Conservation (phyloP, 2,329 filamentous ascomycete genomes). For the Tolypocladium capitatum region DNA sequence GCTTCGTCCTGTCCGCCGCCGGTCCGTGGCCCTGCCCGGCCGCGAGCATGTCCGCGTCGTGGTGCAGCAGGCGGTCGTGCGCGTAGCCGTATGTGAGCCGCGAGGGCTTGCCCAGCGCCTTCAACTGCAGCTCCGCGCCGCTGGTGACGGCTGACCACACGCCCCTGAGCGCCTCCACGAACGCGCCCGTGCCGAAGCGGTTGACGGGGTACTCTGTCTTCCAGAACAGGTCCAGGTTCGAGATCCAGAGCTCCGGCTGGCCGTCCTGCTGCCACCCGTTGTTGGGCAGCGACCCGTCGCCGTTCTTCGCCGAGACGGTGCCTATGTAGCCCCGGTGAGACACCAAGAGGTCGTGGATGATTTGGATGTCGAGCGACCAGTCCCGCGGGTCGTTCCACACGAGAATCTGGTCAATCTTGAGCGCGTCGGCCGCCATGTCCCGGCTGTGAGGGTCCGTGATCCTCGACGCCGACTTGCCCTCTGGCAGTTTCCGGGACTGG, state of each 20-base stretch:
- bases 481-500: constrained; percentile 15
- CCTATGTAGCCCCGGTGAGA: constrained; percentile 69
- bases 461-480: constrained; percentile 18
- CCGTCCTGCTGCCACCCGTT: constrained; percentile 69
- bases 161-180: constrained; percentile 68
- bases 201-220: constrained; percentile 73
- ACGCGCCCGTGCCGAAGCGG: constrained; percentile 82
- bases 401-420: constrained; percentile 81
- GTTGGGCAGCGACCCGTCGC: constrained; percentile 48
- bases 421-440: constrained; percentile 24
- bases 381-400: constrained; percentile 94
- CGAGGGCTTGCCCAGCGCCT: constrained; percentile 73
- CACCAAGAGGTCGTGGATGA: constrained; percentile 72
- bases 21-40: constrained; percentile 8
- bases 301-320: constrained; percentile 64
- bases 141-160: constrained; percentile 64
- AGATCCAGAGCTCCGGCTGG: constrained; percentile 75
- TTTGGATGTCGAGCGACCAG: constrained; percentile 81
- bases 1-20: constrained; percentile 27
- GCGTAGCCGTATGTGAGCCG: constrained; percentile 70
- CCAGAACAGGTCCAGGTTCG: constrained; percentile 85
- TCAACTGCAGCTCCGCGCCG: constrained; percentile 45
- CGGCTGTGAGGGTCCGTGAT: constrained; percentile 19
- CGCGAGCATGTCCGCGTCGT: constrained; percentile 14
- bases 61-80: constrained; percentile 52